Conservation (phyloP, 768 basidiomycete species). For the Mycena maculata region DNA sequence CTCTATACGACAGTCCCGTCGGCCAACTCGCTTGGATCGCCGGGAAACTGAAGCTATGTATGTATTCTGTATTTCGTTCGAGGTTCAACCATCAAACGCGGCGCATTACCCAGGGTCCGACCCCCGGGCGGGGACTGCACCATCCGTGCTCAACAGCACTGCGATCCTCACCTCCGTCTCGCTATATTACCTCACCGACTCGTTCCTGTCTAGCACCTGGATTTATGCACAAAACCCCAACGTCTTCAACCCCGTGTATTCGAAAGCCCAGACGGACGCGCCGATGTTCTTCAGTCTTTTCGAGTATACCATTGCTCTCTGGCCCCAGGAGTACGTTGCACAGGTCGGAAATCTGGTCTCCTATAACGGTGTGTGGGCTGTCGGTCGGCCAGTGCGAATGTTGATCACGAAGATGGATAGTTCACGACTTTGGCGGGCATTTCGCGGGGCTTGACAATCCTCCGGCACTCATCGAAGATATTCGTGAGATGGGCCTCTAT, state of each 20-base stretch:
- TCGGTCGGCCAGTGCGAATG: background rate
- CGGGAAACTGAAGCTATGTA: conserved; percentile 22
- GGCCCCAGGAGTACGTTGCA: background rate
- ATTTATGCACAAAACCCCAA: background rate
- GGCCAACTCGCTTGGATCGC: conserved; percentile 8
- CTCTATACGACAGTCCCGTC: conserved; percentile 12
- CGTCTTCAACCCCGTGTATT: background rate
- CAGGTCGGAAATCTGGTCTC: background rate
- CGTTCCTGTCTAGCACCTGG: background rate
- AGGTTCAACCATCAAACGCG: background rate
- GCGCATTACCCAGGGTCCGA: conserved; percentile 23
- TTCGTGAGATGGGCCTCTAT: background rate
- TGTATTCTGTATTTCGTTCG: conserved; percentile 31
- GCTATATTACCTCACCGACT: background rate
- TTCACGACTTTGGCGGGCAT: background rate
- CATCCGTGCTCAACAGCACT: background rate
- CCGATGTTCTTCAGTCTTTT: background rate
- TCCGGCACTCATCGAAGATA: too few species aligned
- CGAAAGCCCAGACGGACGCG: background rate
- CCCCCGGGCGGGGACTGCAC: background rate
- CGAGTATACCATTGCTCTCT: background rate
- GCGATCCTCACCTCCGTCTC: background rate
- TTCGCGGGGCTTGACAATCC: conserved; percentile 1
- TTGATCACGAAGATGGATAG: background rate
- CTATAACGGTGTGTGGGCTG: background rate